A percentile compares a stretch with the other conserved stretches of the same genome.
These are phyloP conservation scores for Ophiorrhiza pumila DNA, from an alignment of 257 asterid genomes.

Conservation along the genomic window DNA sequence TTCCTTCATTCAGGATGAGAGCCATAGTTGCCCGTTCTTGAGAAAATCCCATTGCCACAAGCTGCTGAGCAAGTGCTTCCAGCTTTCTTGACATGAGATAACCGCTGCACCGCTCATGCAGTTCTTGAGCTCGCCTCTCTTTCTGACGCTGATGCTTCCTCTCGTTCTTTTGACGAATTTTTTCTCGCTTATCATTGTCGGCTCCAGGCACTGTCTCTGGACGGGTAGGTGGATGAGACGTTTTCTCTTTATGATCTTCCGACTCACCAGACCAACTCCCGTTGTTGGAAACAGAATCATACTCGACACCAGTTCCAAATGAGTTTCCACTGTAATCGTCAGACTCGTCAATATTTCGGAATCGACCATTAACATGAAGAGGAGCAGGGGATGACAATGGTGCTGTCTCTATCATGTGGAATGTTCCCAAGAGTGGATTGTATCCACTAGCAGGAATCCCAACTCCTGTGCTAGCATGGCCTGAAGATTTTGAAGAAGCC, in stretches of 20 bases:
- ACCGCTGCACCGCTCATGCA: slow-evolving; percentile 72
- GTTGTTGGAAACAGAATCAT: slow-evolving; percentile 74
- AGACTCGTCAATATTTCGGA: slow-evolving; percentile 71
- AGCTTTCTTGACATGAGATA: slow-evolving; percentile 80
- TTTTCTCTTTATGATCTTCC: slow-evolving; percentile 66
- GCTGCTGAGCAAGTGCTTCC: slow-evolving; percentile 77
- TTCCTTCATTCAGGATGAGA: slow-evolving; percentile 88
- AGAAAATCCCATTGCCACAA: slow-evolving; percentile 93
- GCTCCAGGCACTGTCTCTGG: slow-evolving; percentile 54
- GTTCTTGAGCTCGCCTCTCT: slow-evolving; percentile 79
- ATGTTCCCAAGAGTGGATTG: slow-evolving; percentile 75
- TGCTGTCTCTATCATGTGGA: slow-evolving; percentile 63
- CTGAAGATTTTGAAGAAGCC: slow-evolving; percentile 59
- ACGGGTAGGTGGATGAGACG: slow-evolving; percentile 32
- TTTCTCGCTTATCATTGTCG: slow-evolving; percentile 69
- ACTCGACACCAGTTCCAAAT: slow-evolving; percentile 50
- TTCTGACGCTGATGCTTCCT: slow-evolving; percentile 80
- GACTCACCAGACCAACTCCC: slow-evolving; percentile 99
- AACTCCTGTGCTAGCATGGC: slow-evolving; percentile 44
- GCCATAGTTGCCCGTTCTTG: slow-evolving; percentile 92
- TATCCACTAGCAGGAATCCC: slow-evolving; percentile 72
- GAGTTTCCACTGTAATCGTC: slow-evolving; percentile 69
- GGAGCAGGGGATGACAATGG: slow-evolving; percentile 49
- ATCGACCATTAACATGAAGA: slow-evolving; percentile 67
- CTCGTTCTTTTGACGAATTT: slow-evolving; percentile 79